Base-by-base conservation (phyloP, 192 early-diverging fungal species). In the Backusella tarrabulga region DNA sequence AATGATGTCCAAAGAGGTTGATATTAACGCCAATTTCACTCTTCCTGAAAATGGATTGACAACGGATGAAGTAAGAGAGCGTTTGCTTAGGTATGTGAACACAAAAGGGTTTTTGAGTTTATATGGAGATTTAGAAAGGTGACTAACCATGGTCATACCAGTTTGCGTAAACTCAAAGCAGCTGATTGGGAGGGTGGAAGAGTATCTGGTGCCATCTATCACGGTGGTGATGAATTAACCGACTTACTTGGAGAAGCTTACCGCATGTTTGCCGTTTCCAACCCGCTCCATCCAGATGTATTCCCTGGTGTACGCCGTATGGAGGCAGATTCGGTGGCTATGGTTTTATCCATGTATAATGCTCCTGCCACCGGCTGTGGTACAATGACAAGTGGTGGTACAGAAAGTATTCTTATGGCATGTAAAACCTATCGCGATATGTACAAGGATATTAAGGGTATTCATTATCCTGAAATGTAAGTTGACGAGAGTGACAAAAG, bases 241-340 rank as follows among this genome's bases (percentile, higher is more conserved):
- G 77, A 86, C 56, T 81, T 97, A 5, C 84, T 91, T 8, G 92
- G 90, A 42, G 87, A 93, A 72, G 96, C 96, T 6, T 99, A 94
- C 80, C 85, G 87, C 17, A 88, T 93, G 82, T 99, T 96, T 79
- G 88, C 91, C 12, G 82, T 94, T 34, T 80, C 92, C 67, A 99
- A 98, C 77, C 96, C 97, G 11, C 88, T 99, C 54, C 97, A 99
- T 76, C 96, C 97, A 3, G 96, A 96, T 63, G 88, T 98, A 67
- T 99, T 98, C 87, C 96, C 96, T 1, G 96, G 95, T 34, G 84
- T 96, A n/a, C 90, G 97, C 52, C 90, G 92, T 70, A 96, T 99
- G 90, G 97, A 99, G 80, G 95, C 96, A 54, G 97, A 99, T 79
- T 87, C 97, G 32, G 93, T 97, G 52, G 90, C 91, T 8, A 98